A percentile compares a stretch with the other conserved stretches of the same genome.
These are phyloP conservation scores for Saccharomycopsis amapae DNA, from an alignment of 805 yeast genomes.

Conservation along the genomic window DNA sequence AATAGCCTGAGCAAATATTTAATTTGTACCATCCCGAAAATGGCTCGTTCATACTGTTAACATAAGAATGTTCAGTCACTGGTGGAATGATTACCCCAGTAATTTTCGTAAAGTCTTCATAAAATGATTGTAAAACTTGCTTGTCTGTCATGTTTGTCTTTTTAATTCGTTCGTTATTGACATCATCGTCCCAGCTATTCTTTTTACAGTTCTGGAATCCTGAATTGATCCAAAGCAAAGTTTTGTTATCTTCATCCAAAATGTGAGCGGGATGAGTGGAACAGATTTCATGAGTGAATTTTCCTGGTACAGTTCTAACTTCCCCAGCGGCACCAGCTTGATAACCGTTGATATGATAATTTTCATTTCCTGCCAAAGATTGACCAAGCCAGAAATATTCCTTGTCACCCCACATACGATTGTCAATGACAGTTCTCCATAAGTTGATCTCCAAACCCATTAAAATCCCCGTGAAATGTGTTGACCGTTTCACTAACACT, in stretches of 20 bases:
- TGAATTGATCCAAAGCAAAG: constrained; percentile 53
- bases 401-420: constrained; percentile 68
- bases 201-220: constrained; percentile 46
- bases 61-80: constrained; percentile 3
- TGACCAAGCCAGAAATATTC: constrained; percentile 72
- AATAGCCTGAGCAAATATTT: constrained; percentile 40
- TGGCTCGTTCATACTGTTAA: constrained; percentile 32
- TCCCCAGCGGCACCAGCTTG: constrained; percentile 36
- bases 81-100: constrained; percentile 18
- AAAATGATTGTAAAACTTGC: constrained; percentile 6
- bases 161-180: constrained; percentile 9
- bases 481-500: constrained; percentile 37
- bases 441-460: constrained; percentile 36
- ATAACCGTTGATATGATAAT: constrained; percentile 31
- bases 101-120: constrained; percentile 21
- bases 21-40: constrained; percentile 43
- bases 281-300: constrained; percentile 36
- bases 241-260: constrained; percentile 37
- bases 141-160: constrained; percentile 23
- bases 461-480: constrained; percentile 46
- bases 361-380: constrained; percentile 33
- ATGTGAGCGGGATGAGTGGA: constrained; percentile 49
- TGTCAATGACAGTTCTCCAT: constrained; percentile 32
- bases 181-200: constrained; percentile 26
- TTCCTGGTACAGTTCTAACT: constrained; percentile 22